Percentiles rank a stretch among this genome's conserved stretches.
Evolutionary conservation across 1,284 basidiomycete species (phyloP).

Genomic region (Wolfiporia cocos): DNA sequence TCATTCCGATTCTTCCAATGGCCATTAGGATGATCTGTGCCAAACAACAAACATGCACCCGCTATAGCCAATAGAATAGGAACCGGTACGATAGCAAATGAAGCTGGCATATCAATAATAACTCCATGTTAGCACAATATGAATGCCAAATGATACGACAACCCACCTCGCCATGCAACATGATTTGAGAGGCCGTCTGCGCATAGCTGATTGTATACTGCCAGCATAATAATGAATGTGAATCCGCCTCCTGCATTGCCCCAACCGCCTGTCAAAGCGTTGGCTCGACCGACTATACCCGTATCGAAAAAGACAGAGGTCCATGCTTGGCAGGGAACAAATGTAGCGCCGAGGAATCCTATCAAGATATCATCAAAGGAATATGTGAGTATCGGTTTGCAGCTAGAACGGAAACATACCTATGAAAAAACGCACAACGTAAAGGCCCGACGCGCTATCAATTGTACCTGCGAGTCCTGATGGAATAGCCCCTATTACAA

Average conservation of each 20-base stretch:
- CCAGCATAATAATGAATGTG: slow-evolving; percentile 57
- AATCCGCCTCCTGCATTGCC: slow-evolving; percentile 48
- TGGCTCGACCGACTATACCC: slow-evolving; percentile 48
- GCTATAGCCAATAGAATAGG: slow-evolving; percentile 48
- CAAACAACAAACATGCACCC: slow-evolving; percentile 38
- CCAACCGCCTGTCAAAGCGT: slow-evolving; percentile 47
- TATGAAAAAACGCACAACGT: slow-evolving; percentile 48
- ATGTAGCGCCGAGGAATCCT: slow-evolving; percentile 51
- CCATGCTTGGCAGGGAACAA: slow-evolving; percentile 56
- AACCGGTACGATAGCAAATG: slow-evolving; percentile 54
- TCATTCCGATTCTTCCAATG: slow-evolving; percentile 50
- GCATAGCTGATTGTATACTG: slow-evolving; percentile 41
- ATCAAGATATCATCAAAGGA: too few species aligned
- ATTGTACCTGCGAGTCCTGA: slow-evolving; percentile 56
- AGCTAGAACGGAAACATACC: slow-evolving; percentile 20
- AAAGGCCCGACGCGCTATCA: slow-evolving; percentile 37
- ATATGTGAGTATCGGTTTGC: too few species aligned
- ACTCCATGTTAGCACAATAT: not conserved
- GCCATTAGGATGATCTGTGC: slow-evolving; percentile 57
- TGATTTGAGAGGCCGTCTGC: slow-evolving; percentile 35
- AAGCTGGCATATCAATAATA: slow-evolving; percentile 16
- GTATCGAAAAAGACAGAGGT: slow-evolving; percentile 58
- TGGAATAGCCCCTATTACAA: slow-evolving; percentile 58
- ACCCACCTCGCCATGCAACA: slow-evolving; percentile 43
- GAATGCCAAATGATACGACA: not conserved